A percentile compares a stretch with the other conserved stretches of the same genome.
Conservation (phyloP, 148 eudicot species). For the Rhododendron vialii region DNA sequence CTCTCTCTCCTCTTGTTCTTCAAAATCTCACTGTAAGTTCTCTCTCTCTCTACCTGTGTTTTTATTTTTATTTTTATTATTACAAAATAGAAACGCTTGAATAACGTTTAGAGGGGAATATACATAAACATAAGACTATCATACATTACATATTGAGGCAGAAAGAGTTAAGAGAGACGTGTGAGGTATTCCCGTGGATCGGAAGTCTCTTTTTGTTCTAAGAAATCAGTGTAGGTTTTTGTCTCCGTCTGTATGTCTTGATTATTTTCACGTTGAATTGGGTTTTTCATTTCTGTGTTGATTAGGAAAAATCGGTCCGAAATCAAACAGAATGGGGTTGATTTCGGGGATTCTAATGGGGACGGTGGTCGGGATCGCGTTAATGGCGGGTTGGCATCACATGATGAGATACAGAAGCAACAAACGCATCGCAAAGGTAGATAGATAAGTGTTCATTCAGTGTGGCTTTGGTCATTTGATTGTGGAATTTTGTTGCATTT, state of each 20-base stretch:
- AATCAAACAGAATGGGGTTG: conserved; percentile 62
- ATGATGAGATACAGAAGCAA: conserved; percentile 78
- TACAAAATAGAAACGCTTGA: neutral
- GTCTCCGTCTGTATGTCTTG: neutral
- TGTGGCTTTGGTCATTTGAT: neutral
- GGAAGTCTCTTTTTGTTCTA: neutral
- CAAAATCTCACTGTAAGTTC: neutral
- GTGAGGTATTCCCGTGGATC: neutral
- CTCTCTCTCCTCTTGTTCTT: neutral
- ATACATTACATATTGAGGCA: neutral
- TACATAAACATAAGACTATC: neutral
- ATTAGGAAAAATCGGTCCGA: neutral
- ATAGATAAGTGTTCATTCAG: conserved; percentile 11
- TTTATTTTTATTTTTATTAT: neutral
- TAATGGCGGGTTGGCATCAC: conserved; percentile 88
- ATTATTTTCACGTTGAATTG: neutral
- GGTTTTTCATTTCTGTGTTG: neutral
- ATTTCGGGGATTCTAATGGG: conserved; percentile 82
- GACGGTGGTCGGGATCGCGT: conserved; percentile 59
- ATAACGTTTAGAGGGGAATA: neutral
- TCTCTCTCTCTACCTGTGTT: neutral
- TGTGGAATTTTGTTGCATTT: neutral
- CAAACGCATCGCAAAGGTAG: conserved; percentile 74
- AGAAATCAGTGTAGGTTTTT: neutral
- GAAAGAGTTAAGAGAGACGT: neutral